Evolutionary conservation across 495 filamentous ascomycete genomes (phyloP).

Genomic region (Aspergillus homomorphus): DNA sequence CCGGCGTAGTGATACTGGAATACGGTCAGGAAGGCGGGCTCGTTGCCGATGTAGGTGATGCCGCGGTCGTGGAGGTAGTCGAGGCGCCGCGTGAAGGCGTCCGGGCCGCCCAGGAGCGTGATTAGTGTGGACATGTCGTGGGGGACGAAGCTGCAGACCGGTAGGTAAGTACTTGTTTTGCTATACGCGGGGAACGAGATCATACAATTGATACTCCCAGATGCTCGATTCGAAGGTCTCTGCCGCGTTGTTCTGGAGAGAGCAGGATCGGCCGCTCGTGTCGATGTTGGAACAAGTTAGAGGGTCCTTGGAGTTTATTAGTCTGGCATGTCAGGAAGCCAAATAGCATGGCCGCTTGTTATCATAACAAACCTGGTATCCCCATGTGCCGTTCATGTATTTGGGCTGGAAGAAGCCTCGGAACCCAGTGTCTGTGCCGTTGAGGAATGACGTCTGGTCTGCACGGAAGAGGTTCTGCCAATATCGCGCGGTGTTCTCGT

Average conservation of each 20-base stretch:
- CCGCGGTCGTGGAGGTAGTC: conserved; percentile 57
- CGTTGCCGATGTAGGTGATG: conserved; percentile 65
- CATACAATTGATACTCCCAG: conserved; percentile 69
- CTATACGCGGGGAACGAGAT: not conserved
- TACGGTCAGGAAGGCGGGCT: conserved; percentile 66
- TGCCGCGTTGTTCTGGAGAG: conserved; percentile 53
- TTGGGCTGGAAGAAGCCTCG: conserved; percentile 68
- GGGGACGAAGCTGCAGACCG: conserved; percentile 54
- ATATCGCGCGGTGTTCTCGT: conserved; percentile 56
- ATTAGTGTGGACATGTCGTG: conserved; percentile 70
- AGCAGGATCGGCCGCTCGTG: conserved; percentile 52
- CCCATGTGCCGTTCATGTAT: conserved; percentile 56
- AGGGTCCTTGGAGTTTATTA: conserved; percentile 53
- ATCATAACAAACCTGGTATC: conserved; percentile 30
- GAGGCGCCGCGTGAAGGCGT: conserved; percentile 58
- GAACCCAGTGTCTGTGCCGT: conserved; percentile 47
- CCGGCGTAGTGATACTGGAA: conserved; percentile 74
- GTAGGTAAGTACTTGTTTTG: conserved; percentile 3
- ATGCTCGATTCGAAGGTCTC: conserved; percentile 66
- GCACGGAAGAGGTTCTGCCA: conserved; percentile 72
- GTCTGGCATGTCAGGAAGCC: not conserved
- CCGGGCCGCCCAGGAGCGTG: conserved; percentile 53
- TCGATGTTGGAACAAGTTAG: conserved; percentile 44
- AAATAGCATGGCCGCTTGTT: not conserved
- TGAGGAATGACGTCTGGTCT: conserved; percentile 45